These are phyloP conservation scores for Lentinula sp. DNA, from an alignment of 768 basidiomycete genomes.

Conservation along the genomic window DNA sequence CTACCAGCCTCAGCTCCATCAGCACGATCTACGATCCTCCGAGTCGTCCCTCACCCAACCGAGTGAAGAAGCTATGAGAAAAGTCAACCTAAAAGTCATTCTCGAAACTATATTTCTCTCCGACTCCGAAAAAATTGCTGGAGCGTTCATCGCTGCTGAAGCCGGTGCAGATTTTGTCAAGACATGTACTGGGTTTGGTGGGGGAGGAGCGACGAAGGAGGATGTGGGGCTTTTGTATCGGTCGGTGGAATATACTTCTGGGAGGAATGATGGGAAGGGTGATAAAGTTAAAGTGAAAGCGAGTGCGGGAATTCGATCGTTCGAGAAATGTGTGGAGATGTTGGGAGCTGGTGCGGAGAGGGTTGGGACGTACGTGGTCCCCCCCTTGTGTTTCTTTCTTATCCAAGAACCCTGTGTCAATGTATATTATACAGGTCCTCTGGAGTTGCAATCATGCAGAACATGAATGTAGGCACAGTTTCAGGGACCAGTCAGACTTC, in stretches of 20 bases:
- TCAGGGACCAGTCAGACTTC: background rate
- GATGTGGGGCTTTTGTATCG: slow-evolving; percentile 41
- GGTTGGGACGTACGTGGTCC: slow-evolving; percentile 42
- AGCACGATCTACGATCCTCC: too few species aligned
- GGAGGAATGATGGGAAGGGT: slow-evolving; percentile 11
- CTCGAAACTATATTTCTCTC: slow-evolving; percentile 44
- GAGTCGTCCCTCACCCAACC: too few species aligned
- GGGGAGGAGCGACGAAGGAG: slow-evolving; percentile 37
- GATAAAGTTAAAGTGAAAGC: slow-evolving; percentile 42
- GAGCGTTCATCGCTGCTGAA: slow-evolving; percentile 39
- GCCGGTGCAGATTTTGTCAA: slow-evolving; percentile 50
- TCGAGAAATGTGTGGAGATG: slow-evolving; percentile 42
- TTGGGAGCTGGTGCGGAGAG: slow-evolving; percentile 44
- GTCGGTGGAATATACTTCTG: slow-evolving; percentile 23
- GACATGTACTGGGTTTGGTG: slow-evolving; percentile 46
- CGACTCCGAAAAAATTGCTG: slow-evolving; percentile 39
- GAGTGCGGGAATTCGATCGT: slow-evolving; percentile 42
- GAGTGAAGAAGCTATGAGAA: too few species aligned
- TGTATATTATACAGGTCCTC: slow-evolving; percentile 16
- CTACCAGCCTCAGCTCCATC: background rate
- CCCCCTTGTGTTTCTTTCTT: background rate
- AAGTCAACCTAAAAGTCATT: slow-evolving; percentile 36
- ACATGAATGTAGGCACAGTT: slow-evolving; percentile 8
- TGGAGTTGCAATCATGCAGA: slow-evolving; percentile 19
- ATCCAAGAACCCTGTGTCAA: background rate